Base-by-base conservation (phyloP, 2,329 filamentous ascomycete species). In the Fusarium burgessii region DNA sequence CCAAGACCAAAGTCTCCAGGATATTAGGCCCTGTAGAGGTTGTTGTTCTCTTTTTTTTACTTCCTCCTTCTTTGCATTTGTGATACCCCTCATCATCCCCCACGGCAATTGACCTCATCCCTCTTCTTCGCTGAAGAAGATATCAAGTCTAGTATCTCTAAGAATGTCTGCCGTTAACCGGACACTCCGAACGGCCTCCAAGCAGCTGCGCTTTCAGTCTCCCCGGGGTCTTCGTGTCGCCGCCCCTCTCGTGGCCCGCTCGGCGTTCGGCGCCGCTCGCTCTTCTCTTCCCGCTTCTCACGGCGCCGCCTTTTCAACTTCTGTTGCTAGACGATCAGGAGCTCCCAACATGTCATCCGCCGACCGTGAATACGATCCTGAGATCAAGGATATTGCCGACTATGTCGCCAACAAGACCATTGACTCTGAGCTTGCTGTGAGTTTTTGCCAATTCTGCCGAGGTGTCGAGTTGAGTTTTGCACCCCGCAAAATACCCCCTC, bases 371-470 rank as follows among this genome's bases (percentile, higher is more conserved):
- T 98, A 95, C 83, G 95, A 98, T 80, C 90, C 92, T 71, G 95
- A 98, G 85, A 96, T 98, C 82, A 91, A 90, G 82, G 95, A 98
- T 81, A 97, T 99, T 87, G 95, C 95, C 70, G 90, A 88, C 83
- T 99, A 98, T 84, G 92, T 98, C 80, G 93, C 97, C 87, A 93
- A 95, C 81, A 95, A 95, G 82, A 88, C 93, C 63, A 92, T 98
- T 78, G 88, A 95, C 76, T 98, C 95, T 33, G 93, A 97, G 74
- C 88, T 99, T 77, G 96, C 96, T 80, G 95, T 98, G 87, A 83
- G 94, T 85, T 57, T 57, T 49, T 62, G 10, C 9, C 29, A 46
- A 45, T 54, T 40, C 27, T 59, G 57, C 49, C 49, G 62, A 64
- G 56, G 61, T 43, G 15, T 38, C n/a, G 29, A 49, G 35, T 54